A percentile compares a stretch with the other conserved stretches of the same genome.
phyloP scores from a whole-genome alignment of 2,329 filamentous ascomycete genomes.

The Epichloe sylvatica region DNA sequence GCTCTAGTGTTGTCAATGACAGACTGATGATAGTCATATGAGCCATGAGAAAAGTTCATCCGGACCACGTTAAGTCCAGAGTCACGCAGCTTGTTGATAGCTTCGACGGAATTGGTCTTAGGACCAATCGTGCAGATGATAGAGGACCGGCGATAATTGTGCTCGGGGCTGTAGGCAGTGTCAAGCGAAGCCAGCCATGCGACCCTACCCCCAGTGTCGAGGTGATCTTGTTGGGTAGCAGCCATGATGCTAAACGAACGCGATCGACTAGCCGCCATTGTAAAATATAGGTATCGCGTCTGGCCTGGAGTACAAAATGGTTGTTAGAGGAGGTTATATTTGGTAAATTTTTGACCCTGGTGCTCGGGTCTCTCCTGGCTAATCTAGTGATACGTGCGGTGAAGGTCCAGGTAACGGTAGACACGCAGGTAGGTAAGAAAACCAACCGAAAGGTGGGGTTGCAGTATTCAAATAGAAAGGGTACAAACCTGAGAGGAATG shows the following conservation, averaged over 20 bases:
- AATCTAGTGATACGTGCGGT: background rate
- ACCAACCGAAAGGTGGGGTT: background rate
- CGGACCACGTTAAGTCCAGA: slow-evolving; percentile 94
- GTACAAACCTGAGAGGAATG: background rate
- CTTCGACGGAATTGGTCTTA: slow-evolving; percentile 96
- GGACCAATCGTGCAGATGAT: slow-evolving; percentile 99
- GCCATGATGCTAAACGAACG: slow-evolving; percentile 33
- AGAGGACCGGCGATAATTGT: slow-evolving; percentile 88
- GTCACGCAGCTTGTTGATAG: slow-evolving; percentile 84
- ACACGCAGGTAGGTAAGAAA: background rate
- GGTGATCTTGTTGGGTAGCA: slow-evolving; percentile 68
- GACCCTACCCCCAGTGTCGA: slow-evolving; percentile 59
- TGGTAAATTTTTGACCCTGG: background rate
- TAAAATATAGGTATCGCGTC: slow-evolving; percentile 7
- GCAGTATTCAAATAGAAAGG: background rate
- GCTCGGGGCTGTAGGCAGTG: slow-evolving; percentile 73
- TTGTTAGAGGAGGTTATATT: background rate
- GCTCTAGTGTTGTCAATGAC: slow-evolving; percentile 92
- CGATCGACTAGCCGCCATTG: slow-evolving; percentile 21
- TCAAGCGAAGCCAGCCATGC: slow-evolving; percentile 60
- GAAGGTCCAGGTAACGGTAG: background rate
- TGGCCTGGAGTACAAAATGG: background rate
- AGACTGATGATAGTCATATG: slow-evolving; percentile 92
- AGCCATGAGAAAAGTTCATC: slow-evolving; percentile 88
- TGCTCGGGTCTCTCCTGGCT: background rate